A percentile compares a stretch with the other conserved stretches of the same genome.
These are phyloP conservation scores for Avicennia marina DNA, from an alignment of 257 asterid genomes.

Conservation along the genomic window DNA sequence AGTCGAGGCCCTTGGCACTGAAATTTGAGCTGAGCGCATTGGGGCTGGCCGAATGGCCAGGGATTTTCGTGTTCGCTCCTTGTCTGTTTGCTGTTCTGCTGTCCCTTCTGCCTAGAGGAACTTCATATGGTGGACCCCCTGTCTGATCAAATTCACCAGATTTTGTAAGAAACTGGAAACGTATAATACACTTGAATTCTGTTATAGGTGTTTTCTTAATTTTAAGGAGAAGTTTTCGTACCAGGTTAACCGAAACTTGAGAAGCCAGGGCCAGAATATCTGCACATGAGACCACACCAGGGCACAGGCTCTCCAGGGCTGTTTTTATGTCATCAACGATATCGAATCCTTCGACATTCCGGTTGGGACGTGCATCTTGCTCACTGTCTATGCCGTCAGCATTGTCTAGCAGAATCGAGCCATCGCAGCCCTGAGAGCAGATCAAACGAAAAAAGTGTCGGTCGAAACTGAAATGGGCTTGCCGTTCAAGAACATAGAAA, in stretches of 20 bases:
- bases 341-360: constrained; percentile 12
- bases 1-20: constrained; percentile 17
- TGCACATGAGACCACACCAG: constrained; percentile 39
- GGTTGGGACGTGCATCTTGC: constrained; percentile 23
- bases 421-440: constrained; percentile 48
- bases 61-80: constrained; percentile 20
- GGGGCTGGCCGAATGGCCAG: constrained; percentile 17
- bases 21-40: constrained; percentile 12
- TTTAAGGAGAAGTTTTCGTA: too few species aligned
- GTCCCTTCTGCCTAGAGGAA: too few species aligned
- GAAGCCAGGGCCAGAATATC: constrained; percentile 33
- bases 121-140: constrained; percentile 37
- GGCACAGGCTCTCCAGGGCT: constrained; percentile 29
- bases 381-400: constrained; percentile 28
- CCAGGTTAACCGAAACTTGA: constrained; percentile 27
- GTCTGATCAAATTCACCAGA: too few species aligned
- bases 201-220: too few species aligned
- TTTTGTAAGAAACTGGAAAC: too few species aligned
- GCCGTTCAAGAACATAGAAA: too few species aligned
- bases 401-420: constrained; percentile 31
- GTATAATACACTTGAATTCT: too few species aligned
- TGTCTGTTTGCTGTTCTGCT: constrained; percentile 26
- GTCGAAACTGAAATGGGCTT: too few species aligned
- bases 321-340: constrained; percentile 33
- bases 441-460: too few species aligned